These are phyloP conservation scores for Yamadazyma kitorensis DNA, from an alignment of 805 yeast species.

Conservation along the genomic window DNA sequence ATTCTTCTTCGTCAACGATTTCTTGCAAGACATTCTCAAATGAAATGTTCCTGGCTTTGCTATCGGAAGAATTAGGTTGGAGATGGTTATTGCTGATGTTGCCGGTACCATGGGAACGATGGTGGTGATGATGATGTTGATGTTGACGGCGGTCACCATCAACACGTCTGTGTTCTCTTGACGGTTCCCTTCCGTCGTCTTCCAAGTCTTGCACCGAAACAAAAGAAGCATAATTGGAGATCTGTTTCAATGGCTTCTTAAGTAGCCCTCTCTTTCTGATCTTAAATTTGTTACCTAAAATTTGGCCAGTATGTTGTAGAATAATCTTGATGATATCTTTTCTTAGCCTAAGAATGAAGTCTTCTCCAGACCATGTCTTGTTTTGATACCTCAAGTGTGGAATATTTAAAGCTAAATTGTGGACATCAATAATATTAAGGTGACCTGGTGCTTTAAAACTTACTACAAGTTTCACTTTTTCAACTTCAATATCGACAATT, in stretches of 20 bases:
- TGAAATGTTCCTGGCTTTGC: constrained; percentile 3
- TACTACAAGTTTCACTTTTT: constrained; percentile 46
- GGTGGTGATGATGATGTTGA: constrained; percentile 7
- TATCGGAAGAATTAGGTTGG: neutral
- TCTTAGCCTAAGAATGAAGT: constrained; percentile 59
- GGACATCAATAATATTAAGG: constrained; percentile 70
- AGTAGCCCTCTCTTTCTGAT: constrained; percentile 27
- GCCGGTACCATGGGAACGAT: neutral
- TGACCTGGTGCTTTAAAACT: constrained; percentile 78
- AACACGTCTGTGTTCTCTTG: constrained; percentile 1
- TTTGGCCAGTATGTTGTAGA: constrained; percentile 67
- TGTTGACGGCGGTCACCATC: constrained; percentile 5
- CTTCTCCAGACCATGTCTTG: constrained; percentile 62
- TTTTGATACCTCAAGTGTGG: constrained; percentile 53
- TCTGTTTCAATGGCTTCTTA: constrained; percentile 37
- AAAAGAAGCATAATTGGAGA: constrained; percentile 35
- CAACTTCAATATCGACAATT: constrained; percentile 33
- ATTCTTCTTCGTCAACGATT: constrained; percentile 16
- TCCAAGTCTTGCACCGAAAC: constrained; percentile 40
- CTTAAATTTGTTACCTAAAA: constrained; percentile 72
- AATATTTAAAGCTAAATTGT: constrained; percentile 61
- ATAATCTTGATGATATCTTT: constrained; percentile 59
- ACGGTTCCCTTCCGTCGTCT: constrained; percentile 13
- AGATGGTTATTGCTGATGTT: neutral
- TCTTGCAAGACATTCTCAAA: constrained; percentile 17